Conservation (phyloP, 768 basidiomycete genomes). For the Suillus americanus region DNA sequence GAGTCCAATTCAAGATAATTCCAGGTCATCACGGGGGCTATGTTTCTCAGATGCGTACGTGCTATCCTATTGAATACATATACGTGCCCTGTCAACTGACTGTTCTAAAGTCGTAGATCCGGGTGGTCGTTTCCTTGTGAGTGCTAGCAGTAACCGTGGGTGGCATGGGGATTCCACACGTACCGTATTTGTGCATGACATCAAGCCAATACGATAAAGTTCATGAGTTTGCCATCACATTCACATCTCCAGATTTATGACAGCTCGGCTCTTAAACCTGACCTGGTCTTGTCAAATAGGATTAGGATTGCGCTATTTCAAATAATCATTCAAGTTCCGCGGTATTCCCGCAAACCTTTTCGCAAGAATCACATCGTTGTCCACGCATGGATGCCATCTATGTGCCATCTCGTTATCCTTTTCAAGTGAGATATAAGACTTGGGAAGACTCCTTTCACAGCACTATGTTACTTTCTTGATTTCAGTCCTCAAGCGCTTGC, state of each 20-base stretch:
- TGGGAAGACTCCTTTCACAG: constrained; percentile 11
- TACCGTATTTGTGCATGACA: constrained; percentile 89
- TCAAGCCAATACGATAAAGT: constrained; percentile 49
- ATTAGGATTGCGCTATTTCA: constrained; percentile 32
- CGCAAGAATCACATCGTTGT: constrained; percentile 14
- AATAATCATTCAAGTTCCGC: constrained; percentile 34
- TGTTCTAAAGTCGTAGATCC: constrained; percentile 75
- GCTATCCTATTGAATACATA: constrained; percentile 10
- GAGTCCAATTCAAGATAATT: constrained; percentile 91
- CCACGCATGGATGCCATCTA: constrained; percentile 23
- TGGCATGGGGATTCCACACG: constrained; percentile 91
- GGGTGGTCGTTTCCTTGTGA: constrained; percentile 80
- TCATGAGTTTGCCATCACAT: constrained; percentile 9
- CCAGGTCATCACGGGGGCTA: constrained; percentile 95
- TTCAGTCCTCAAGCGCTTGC: constrained; percentile 6
- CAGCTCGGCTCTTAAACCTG: constrained; percentile 8
- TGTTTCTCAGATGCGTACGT: constrained; percentile 90
- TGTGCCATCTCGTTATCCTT: constrained; percentile 34
- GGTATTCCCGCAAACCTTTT: constrained; percentile 28
- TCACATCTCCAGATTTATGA: constrained; percentile 23
- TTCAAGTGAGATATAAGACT: constrained; percentile 29
- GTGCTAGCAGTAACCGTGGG: constrained; percentile 90
- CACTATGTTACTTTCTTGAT: constrained; percentile 23
- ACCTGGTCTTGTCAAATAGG: constrained; percentile 15
- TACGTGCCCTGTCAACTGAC: constrained; percentile 23